Base-by-base conservation (phyloP, 805 yeast genomes). In the Teunomyces barrocoloradensis region DNA sequence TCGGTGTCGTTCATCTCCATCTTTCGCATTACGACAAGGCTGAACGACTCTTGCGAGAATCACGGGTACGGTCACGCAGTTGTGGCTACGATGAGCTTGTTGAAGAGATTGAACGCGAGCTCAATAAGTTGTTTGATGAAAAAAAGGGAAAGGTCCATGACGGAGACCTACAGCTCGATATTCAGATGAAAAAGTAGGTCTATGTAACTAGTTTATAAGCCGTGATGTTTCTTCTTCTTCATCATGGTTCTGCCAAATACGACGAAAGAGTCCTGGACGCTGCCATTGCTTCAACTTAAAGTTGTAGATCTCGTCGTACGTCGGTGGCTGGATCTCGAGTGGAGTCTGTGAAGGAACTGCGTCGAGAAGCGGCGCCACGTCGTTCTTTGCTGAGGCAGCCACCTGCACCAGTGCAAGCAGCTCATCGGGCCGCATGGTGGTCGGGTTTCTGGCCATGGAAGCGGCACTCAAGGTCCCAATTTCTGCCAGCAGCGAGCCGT, bases 1-100 rank as follows among this genome's bases (percentile, higher is more conserved):
- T 88, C 35, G 98, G 97, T 1, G 95, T 90, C 4, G 75, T 89
- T 9, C 75, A 79, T 38, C 65, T 85, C n/a, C 88, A 87, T 55
- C 59, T 72, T 40, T 79, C 84, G 0, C 68, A 82, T 9, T 71
- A 78, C 47, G 75, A 72, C 2, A 66, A 74, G 46, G 90, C 96
- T 0, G 81, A 79, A 53, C 71, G 81, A 36, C 68, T 79, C 23
- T 69, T 91, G 41, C 70, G 84, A 5, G 90, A 87, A 60, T 82
- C 96, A 0, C 75, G 88, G 29, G 74, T 81, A 21, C 72, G 89
- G 49, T 90, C 95, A 0, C 75, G 77, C 54, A 84, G 83, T 12
- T 74, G 85, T 48, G 85, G 84, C 10, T 80, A 85, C 57, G 72
- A 71, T 15, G 87, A 84, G 33, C 69, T 90, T 44, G 70, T 85